phyloP scores from a whole-genome alignment of 2,329 filamentous ascomycete species.

The Ilyonectria sp. region DNA sequence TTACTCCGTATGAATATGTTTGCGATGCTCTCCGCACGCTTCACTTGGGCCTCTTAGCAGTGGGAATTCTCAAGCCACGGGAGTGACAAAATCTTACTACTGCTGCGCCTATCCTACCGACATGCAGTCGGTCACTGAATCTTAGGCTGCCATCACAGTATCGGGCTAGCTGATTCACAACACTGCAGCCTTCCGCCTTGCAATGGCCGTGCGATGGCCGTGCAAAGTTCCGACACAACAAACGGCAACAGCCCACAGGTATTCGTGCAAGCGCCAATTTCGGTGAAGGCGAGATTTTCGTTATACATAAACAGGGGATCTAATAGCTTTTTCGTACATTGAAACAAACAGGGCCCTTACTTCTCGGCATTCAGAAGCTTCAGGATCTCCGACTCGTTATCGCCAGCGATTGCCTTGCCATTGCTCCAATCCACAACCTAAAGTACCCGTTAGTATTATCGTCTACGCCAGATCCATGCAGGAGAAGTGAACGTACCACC shows the following conservation, averaged over 20 bases:
- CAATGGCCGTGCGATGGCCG: not conserved
- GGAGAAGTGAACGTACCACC: conserved; percentile 69
- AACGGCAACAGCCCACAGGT: conserved; percentile 5
- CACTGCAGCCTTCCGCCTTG: not conserved
- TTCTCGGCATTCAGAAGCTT: conserved; percentile 78
- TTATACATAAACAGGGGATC: conserved; percentile 39
- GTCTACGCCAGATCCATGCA: not conserved
- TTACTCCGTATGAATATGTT: conserved; percentile 7
- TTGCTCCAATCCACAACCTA: conserved; percentile 92
- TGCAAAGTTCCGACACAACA: not conserved
- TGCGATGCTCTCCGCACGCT: not conserved
- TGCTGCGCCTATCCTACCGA: conserved; percentile 10
- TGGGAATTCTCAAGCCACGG: not conserved
- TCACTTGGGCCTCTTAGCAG: not conserved
- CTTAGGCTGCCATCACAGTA: conserved; percentile 10
- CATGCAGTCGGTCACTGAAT: not conserved
- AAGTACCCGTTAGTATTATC: conserved; percentile 21
- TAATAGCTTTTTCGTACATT: conserved; percentile 35
- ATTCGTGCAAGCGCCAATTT: not conserved
- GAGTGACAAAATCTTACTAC: not conserved
- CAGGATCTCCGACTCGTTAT: conserved; percentile 90
- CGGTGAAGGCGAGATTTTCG: conserved; percentile 14
- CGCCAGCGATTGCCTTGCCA: conserved; percentile 83
- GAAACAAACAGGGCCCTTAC: conserved; percentile 37
- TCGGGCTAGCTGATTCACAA: conserved; percentile 4